phyloP scores from a whole-genome alignment of 805 yeast species.

The Cyberlindnera veronae region DNA sequence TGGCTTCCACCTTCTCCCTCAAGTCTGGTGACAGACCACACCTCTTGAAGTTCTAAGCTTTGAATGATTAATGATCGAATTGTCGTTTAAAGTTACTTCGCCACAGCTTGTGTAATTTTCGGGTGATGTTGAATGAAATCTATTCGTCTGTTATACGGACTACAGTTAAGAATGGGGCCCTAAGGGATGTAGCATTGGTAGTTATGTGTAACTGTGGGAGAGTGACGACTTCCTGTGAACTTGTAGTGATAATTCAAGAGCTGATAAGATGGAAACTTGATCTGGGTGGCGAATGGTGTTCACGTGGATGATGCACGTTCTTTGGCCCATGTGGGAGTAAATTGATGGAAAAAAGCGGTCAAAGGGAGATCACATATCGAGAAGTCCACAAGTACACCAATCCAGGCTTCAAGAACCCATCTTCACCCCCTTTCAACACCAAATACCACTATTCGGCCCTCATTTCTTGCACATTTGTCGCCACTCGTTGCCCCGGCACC shows the following conservation, averaged over 20 bases:
- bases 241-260: no score
- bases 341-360: no score
- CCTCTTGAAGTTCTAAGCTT: slow-evolving; percentile 85
- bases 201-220: no score
- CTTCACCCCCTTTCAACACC: no score
- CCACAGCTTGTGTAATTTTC: slow-evolving; percentile 23
- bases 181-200: no score
- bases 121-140: slow-evolving; percentile 23
- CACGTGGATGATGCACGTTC: slow-evolving; percentile 1
- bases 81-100: slow-evolving; percentile 6
- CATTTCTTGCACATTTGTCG: not conserved
- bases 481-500: slow-evolving; percentile 16
- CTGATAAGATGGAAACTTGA: no score
- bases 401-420: no score
- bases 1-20: slow-evolving; percentile 92
- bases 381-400: no score
- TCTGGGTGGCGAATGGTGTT: slow-evolving; percentile 8
- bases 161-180: not conserved
- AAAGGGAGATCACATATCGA: no score
- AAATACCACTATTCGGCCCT: no score
- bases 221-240: no score
- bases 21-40: slow-evolving; percentile 99
- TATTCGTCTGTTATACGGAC: slow-evolving; percentile 23
- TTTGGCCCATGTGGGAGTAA: no score
- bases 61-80: slow-evolving; percentile 7